Evolutionary conservation across 1,284 basidiomycete genomes (phyloP), one percentile per base, ranked within the genome.

Genomic region (Boletellus sp.): DNA sequence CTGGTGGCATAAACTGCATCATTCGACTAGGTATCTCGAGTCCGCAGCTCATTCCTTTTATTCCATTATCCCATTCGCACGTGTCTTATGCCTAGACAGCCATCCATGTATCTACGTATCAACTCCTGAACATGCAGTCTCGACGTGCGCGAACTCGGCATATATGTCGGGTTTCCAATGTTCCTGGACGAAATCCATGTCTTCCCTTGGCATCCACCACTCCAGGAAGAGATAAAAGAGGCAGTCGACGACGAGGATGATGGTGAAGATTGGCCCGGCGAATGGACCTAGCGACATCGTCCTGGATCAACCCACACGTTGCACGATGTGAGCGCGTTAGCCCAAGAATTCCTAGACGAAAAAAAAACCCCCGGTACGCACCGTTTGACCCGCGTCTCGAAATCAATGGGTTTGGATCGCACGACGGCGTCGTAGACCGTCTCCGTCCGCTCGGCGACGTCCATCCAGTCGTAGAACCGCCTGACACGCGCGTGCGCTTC

Each of bases 381-480:
- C 90, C 90, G 73, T 48, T 73, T 68, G 50, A 95, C 77, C 8
- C 92, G 73, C 42, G 84, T 81, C 71, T 79, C 81, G 17, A 92
- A 69, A 19, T 82, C 82, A 38, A 77, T 77, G 27, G 80, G 77
- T 8, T 76, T 72, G 0, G 77, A 75, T 3, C 68, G 67, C 56
- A 93, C 67, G 9, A 89, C 87, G 2, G 77, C 70, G 2, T 74
- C 66, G 61, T 99, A 99, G 0, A 99, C 94, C 0, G 60, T 66
- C 60, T 97, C 92, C 1, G 92, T 93, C 10, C 94, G 77, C 37
- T 72, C 72, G 0, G 92, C 79, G 11, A 97, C 83, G n/a, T 85
- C 73, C 0, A 69, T 69, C 95, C 95, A 99, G 44, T 84, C 81
- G 66, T 99, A 99, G 70, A 98, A 94, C 3, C 70, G 73, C 53